Percentiles rank a stretch among this genome's conserved stretches.
phyloP scores from a whole-genome alignment of 768 basidiomycete species.

The Serendipita sp. region DNA sequence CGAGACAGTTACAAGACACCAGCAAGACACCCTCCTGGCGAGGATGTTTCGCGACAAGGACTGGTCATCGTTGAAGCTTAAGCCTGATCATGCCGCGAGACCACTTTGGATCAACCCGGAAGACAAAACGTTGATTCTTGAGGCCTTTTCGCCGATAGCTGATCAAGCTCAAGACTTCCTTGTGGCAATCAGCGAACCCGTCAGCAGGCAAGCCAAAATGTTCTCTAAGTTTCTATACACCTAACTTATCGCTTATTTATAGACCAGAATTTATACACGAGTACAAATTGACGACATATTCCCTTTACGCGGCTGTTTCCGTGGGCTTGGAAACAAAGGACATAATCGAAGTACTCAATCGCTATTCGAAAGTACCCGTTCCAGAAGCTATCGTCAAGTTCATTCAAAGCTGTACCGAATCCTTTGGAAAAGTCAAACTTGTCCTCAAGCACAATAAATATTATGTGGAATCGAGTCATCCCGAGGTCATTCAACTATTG shows the following conservation, averaged over 20 bases:
- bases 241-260: constrained; percentile 16
- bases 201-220: constrained; percentile 68
- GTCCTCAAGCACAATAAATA: constrained; percentile 97
- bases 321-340: constrained; percentile 96
- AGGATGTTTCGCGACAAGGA: constrained; percentile 52
- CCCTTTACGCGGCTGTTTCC: constrained; percentile 94
- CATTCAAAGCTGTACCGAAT: constrained; percentile 85
- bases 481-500: constrained; percentile 76
- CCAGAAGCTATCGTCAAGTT: constrained; percentile 72
- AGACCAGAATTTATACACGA: constrained; percentile 98
- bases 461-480: constrained; percentile 89
- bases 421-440: constrained; percentile 96
- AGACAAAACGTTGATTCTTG: constrained; percentile 85
- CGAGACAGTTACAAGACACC: constrained; percentile 1
- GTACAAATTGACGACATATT: constrained; percentile 97
- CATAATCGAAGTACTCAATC: constrained; percentile 70
- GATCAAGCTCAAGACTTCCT: constrained; percentile 98
- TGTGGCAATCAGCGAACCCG: constrained; percentile 94
- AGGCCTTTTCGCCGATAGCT: constrained; percentile 94
- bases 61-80: constrained; percentile 74
- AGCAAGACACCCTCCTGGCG: constrained; percentile 11
- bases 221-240: constrained; percentile 17
- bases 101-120: constrained; percentile 95
- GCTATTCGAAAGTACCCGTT: constrained; percentile 61
- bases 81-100: constrained; percentile 78